Conservation (phyloP, 2,329 filamentous ascomycete genomes). For the Fonsecaea erecta region DNA sequence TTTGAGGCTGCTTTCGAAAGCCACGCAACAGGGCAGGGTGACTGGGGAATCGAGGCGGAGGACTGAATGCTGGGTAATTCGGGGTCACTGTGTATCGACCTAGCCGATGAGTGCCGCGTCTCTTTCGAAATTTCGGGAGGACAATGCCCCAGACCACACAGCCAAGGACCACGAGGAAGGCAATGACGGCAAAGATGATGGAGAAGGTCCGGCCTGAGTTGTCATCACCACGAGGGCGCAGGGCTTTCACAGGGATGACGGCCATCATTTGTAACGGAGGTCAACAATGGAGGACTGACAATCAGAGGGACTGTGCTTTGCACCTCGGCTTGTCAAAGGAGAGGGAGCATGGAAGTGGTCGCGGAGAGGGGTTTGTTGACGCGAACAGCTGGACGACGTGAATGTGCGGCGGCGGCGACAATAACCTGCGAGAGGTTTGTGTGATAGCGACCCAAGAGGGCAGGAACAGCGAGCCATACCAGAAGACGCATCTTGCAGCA, state of each 20-base stretch:
- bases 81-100: constrained; percentile 9
- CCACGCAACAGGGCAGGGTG: constrained; percentile 32
- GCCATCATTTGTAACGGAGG: constrained; percentile 14
- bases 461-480: neutral
- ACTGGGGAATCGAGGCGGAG: constrained; percentile 25
- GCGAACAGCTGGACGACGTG: neutral
- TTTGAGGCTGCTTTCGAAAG: constrained; percentile 18
- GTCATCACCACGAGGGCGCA: constrained; percentile 19
- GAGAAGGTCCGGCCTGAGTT: constrained; percentile 21
- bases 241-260: constrained; percentile 8
- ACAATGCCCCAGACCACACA: constrained; percentile 32
- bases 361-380: neutral
- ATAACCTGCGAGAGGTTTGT: neutral
- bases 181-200: constrained; percentile 30
- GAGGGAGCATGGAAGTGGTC: neutral
- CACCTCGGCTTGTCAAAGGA: neutral
- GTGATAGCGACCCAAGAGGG: neutral
- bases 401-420: neutral
- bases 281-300: neutral
- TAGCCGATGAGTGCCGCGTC: constrained; percentile 7
- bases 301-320: neutral
- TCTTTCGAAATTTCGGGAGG: constrained; percentile 31
- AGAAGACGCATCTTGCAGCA: neutral
- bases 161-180: constrained; percentile 26
- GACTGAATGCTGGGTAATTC: constrained; percentile 11